These are phyloP conservation scores for Aureobasidium sp. DNA, from an alignment of 2,329 filamentous ascomycete species.

Conservation along the genomic window DNA sequence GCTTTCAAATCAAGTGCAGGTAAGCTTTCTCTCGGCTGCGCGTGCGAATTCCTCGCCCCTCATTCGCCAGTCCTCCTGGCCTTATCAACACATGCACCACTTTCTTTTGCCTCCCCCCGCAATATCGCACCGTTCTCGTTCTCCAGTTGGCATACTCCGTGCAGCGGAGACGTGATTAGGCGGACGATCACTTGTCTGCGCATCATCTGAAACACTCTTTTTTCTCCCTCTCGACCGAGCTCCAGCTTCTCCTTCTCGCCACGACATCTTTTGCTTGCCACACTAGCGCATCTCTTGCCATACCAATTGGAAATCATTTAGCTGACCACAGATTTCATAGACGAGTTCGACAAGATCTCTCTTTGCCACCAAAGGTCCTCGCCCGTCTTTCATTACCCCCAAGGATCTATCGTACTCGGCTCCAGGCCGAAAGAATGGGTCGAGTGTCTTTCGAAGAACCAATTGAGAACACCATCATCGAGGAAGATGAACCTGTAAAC, in stretches of 20 bases:
- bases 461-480: constrained; percentile 41
- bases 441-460: constrained; percentile 46
- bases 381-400: not conserved
- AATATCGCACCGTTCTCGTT: not conserved
- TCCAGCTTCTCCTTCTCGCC: not conserved
- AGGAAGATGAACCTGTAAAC: constrained; percentile 48
- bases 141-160: constrained; percentile 12
- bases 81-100: constrained; percentile 14
- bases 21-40: constrained; percentile 10
- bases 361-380: not conserved
- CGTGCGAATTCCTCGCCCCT: constrained; percentile 12
- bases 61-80: constrained; percentile 11
- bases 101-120: constrained; percentile 17
- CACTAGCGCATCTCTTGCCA: not conserved
- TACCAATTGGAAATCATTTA: not conserved
- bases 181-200: constrained; percentile 2
- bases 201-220: constrained; percentile 10
- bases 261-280: not conserved
- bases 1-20: constrained; percentile 2
- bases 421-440: constrained; percentile 49
- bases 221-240: not conserved
- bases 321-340: not conserved
- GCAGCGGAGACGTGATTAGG: not conserved
- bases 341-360: constrained; percentile 6
- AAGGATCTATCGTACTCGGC: constrained; percentile 31